Conservation (phyloP, 306 rosid species). For the Cicer yamashitae region DNA sequence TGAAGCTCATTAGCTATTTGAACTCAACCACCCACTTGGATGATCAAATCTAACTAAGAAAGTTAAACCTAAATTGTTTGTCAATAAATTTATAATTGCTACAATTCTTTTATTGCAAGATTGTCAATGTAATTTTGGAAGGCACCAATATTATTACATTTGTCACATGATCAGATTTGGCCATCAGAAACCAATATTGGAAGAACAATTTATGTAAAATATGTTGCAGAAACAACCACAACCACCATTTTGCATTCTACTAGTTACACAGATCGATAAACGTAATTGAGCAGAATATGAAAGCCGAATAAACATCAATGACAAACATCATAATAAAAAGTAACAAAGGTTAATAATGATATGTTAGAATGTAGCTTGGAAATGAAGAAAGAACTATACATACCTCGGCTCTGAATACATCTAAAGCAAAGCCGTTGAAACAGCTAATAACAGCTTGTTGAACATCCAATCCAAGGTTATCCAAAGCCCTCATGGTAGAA, state of each 20-base stretch:
- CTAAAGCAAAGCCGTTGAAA: constrained; percentile 96
- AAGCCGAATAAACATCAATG: constrained; percentile 23
- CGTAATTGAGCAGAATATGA: not conserved
- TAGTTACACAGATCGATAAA: not conserved
- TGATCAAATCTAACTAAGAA: constrained; percentile 27
- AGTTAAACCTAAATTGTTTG: not conserved
- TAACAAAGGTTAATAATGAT: not conserved
- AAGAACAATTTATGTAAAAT: constrained; percentile 10
- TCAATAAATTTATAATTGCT: not conserved
- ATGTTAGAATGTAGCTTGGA: constrained; percentile 17
- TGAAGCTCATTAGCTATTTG: too few relatives aligned
- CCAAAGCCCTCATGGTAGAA: constrained; percentile 89
- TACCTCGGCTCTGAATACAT: constrained; percentile 96
- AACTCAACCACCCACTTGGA: too few relatives aligned
- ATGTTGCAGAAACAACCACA: not conserved
- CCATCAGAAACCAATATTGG: constrained; percentile 1
- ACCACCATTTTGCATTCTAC: not conserved
- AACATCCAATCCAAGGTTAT: constrained; percentile 88
- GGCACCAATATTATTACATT: not conserved
- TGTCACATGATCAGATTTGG: constrained; percentile 14
- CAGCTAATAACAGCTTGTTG: constrained; percentile 99
- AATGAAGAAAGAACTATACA: constrained; percentile 51
- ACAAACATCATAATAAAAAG: constrained; percentile 27
- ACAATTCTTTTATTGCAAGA: constrained; percentile 21
- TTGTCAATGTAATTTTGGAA: not conserved